Evolutionary conservation across 305 asterid species (phyloP), one percentile per base, ranked within the genome.

Genomic region (Petunia hybrid): DNA sequence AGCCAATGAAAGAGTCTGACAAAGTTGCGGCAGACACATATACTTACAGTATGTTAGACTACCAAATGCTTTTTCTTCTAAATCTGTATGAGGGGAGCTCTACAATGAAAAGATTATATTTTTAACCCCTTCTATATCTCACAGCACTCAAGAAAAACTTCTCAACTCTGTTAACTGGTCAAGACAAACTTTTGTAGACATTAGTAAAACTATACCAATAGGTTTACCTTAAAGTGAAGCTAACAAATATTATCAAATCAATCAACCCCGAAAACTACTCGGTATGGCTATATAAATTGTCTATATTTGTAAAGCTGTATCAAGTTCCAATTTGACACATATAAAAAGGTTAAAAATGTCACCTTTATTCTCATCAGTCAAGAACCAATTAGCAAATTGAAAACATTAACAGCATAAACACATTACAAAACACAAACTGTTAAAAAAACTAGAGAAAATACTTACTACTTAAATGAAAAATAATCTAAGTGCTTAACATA

Each of bases 371-470:
- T 73, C 12, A 22, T 48, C 45, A 74, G 4, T 53, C 64, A 74
- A 12, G 35, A 53, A 39, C 1, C 51, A 48, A 6, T 71, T 71
- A 35, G 8, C 63, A 51, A 3, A 43, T 43, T 8, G 2, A 70
- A 10, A 10, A 43, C 59, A 69, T 6, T 22, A 22, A 22, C 16
- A 3, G 16, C 4, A 5, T 12, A 53, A 14, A 53, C 59, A 22
- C 31, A 22, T 22, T 69, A 22, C 31, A 22, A 69, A 8, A 42
- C 42, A 45, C 8, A 69, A 71, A 12, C 2, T 46, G 62, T 31
- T 71, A 39, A 1, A 12, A 51, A 60, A 73, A 73, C 12, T 51
- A 60, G 51, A 48, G 62, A 12, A 73, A 73, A 51, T 35, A 73
- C 78, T 13, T 35, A 3, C 9, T 75, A 1, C 6, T 64, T 73